A percentile compares a stretch with the other conserved stretches of the same genome.
Evolutionary conservation across 495 filamentous ascomycete species (phyloP).

Genomic region (Tuber indicum): DNA sequence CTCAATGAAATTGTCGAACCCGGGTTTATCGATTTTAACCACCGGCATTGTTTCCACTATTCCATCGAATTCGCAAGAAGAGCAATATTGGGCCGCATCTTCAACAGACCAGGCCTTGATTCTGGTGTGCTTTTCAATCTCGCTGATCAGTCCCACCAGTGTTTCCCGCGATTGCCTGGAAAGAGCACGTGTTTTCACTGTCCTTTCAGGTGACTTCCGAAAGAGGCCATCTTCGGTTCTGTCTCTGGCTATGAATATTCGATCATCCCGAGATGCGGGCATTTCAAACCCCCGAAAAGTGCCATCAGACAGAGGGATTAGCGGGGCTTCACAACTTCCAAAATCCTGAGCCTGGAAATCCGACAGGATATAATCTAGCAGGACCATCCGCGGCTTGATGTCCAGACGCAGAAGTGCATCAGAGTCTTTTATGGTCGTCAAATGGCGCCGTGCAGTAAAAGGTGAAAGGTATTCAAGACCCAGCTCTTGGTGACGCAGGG

Average conservation of each 20-base stretch:
- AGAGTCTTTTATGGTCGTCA: conserved; percentile 17
- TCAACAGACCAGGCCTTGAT: conserved; percentile 20
- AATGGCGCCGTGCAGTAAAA: conserved; percentile 8
- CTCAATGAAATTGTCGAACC: conserved; percentile 19
- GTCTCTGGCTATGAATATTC: conserved; percentile 19
- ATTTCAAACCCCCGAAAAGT: conserved; percentile 17
- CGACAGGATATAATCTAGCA: conserved; percentile 35
- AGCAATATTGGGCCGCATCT: conserved; percentile 30
- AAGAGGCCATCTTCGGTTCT: conserved; percentile 19
- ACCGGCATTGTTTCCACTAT: not conserved
- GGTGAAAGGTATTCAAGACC: conserved; percentile 15
- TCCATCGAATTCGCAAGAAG: conserved; percentile 17
- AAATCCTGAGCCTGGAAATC: conserved; percentile 23
- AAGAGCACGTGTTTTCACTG: conserved; percentile 10
- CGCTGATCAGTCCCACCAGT: conserved; percentile 7
- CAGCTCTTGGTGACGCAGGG: conserved; percentile 3
- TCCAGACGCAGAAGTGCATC: conserved; percentile 6
- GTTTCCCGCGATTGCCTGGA: not conserved
- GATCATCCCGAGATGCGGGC: conserved; percentile 1
- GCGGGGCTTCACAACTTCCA: conserved; percentile 22
- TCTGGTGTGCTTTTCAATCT: conserved; percentile 14
- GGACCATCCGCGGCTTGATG: not conserved
- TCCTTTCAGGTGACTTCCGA: conserved; percentile 12
- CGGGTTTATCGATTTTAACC: conserved; percentile 14
- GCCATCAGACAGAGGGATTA: conserved; percentile 24